phyloP scores from a whole-genome alignment of 176 grass and related monocot species.

The Carex scoparia region DNA sequence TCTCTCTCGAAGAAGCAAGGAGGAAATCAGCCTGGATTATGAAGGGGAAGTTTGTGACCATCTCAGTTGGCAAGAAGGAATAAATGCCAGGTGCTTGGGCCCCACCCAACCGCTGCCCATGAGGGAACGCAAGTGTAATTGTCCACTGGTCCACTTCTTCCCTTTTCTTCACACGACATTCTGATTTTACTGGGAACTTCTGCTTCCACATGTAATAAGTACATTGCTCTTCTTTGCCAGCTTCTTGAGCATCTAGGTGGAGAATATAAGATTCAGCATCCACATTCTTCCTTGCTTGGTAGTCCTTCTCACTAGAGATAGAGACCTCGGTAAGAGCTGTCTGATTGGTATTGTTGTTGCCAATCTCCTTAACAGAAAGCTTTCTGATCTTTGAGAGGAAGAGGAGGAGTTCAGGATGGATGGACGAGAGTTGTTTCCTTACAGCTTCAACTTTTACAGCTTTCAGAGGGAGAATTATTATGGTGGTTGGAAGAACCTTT shows the following conservation, averaged over 20 bases:
- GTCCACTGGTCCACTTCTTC: conserved; percentile 61
- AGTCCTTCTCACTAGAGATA: conserved; percentile 56
- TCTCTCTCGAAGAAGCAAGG: conserved; percentile 56
- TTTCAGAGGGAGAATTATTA: conserved; percentile 66
- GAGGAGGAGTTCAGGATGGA: conserved; percentile 69
- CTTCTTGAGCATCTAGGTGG: conserved; percentile 42
- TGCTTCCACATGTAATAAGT: conserved; percentile 82
- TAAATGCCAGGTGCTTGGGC: conserved; percentile 36
- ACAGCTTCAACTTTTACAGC: conserved; percentile 45
- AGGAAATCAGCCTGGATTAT: conserved; percentile 81
- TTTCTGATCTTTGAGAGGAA: conserved; percentile 65
- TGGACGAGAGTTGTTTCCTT: conserved; percentile 56
- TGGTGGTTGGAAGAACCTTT: conserved; percentile 48
- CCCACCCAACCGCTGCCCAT: conserved; percentile 35
- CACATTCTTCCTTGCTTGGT: conserved; percentile 36
- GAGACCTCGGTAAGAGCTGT: conserved; percentile 37
- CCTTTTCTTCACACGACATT: conserved; percentile 52
- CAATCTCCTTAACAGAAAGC: conserved; percentile 41
- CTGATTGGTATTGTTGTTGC: neutral
- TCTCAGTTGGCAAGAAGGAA: conserved; percentile 70
- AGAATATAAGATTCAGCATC: conserved; percentile 54
- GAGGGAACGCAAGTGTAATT: conserved; percentile 64
- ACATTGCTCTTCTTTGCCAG: conserved; percentile 36
- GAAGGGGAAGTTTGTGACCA: conserved; percentile 66
- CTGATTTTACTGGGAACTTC: conserved; percentile 54